These are phyloP conservation scores for Lagenidium giganteum DNA, from an alignment of 352 stramenopile species.

Conservation along the genomic window DNA sequence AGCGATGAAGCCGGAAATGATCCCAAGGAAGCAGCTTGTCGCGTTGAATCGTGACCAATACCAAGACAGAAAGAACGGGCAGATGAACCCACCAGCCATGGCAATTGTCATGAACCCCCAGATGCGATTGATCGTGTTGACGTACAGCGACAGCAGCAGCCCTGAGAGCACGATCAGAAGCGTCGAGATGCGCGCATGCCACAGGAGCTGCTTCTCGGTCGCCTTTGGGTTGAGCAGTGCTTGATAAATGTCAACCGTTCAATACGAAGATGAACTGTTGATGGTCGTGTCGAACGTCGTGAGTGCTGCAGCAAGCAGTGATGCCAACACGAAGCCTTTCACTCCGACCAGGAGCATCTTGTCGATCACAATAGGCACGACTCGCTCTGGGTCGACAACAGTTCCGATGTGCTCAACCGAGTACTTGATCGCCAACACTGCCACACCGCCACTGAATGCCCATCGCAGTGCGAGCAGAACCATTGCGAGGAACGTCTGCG, in stretches of 20 bases:
- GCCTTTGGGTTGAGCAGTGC: slow-evolving; percentile 41
- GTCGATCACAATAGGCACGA: slow-evolving; percentile 54
- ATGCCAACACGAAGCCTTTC: slow-evolving; percentile 51
- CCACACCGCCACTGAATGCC: slow-evolving; percentile 53
- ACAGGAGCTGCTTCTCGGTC: slow-evolving; percentile 38
- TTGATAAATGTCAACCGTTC: slow-evolving; percentile 70
- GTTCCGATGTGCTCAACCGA: slow-evolving; percentile 24
- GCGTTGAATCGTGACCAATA: slow-evolving; percentile 64
- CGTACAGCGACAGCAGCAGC: slow-evolving; percentile 44
- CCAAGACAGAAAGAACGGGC: slow-evolving; percentile 62
- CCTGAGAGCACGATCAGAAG: slow-evolving; percentile 38
- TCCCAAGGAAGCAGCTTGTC: slow-evolving; percentile 36
- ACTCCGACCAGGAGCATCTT: slow-evolving; percentile 44
- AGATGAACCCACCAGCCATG: slow-evolving; percentile 43
- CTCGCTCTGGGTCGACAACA: slow-evolving; percentile 47
- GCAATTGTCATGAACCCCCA: slow-evolving; percentile 70
- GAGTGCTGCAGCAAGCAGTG: slow-evolving; percentile 48
- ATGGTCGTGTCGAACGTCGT: slow-evolving; percentile 69
- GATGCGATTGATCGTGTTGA: slow-evolving; percentile 59
- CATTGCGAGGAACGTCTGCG: slow-evolving; percentile 61
- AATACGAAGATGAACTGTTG: slow-evolving; percentile 62
- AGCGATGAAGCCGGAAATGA: slow-evolving; percentile 33
- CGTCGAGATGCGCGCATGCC: slow-evolving; percentile 42
- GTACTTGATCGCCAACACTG: slow-evolving; percentile 50
- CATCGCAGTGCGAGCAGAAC: slow-evolving; percentile 47